Evolutionary conservation across 805 yeast genomes (phyloP).

Genomic region (Kodamaea nitidulidarum): DNA sequence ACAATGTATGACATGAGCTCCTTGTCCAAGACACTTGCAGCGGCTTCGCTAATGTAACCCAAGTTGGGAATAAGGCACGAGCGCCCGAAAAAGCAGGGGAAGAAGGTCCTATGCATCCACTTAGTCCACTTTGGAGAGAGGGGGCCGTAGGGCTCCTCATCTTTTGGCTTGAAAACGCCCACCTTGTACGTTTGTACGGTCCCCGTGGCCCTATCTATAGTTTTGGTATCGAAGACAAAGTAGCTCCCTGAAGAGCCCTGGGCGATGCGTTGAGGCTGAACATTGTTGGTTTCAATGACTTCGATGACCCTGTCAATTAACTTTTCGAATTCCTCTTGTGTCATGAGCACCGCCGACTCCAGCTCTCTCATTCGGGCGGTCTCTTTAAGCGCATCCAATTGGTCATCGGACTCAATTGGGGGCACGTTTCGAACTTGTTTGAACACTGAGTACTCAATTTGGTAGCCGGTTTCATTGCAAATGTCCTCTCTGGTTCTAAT

Average conservation of each 20-base stretch:
- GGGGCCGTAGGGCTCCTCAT: conserved; percentile 79
- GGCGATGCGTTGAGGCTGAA: conserved; percentile 50
- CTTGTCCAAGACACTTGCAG: conserved; percentile 63
- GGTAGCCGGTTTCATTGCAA: conserved; percentile 19
- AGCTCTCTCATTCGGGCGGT: conserved; percentile 12
- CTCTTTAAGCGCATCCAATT: conserved; percentile 11
- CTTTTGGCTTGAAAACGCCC: conserved; percentile 74
- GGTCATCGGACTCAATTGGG: conserved; percentile 16
- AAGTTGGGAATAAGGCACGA: conserved; percentile 68
- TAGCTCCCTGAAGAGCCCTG: conserved; percentile 72
- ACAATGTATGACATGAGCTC: conserved; percentile 57
- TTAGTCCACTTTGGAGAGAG: conserved; percentile 76
- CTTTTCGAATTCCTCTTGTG: conserved; percentile 27
- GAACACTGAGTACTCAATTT: conserved; percentile 56
- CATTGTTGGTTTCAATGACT: conserved; percentile 42
- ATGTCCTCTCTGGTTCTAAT: conserved; percentile 9
- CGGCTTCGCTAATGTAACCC: conserved; percentile 69
- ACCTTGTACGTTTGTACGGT: conserved; percentile 24
- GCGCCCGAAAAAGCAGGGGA: conserved; percentile 75
- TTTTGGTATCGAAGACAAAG: conserved; percentile 38
- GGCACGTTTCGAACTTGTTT: conserved; percentile 25
- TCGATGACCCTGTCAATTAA: conserved; percentile 41
- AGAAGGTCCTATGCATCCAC: conserved; percentile 70
- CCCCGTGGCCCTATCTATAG: conserved; percentile 6
- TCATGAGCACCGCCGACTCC: conserved; percentile 16